Percentiles rank a stretch among this genome's conserved stretches.
Conservation (phyloP, 352 stramenopile species). For the Phytophthora cryptogea region DNA sequence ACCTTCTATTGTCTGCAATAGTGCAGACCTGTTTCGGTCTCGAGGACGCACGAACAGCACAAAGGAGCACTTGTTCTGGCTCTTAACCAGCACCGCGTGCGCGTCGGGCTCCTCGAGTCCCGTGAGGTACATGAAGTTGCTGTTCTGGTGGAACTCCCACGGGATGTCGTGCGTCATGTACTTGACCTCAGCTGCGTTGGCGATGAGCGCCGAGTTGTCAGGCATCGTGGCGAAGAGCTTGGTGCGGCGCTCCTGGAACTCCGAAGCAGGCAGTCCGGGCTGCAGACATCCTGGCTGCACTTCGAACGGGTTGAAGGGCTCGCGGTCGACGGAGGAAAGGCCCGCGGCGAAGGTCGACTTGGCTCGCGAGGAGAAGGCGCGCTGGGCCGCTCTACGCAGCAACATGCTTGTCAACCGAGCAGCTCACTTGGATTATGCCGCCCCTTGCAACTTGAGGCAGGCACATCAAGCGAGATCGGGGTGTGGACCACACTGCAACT, state of each 20-base stretch:
- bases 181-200: constrained; percentile 75
- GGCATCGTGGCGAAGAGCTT: constrained; percentile 69
- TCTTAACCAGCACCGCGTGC: constrained; percentile 80
- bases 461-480: neutral
- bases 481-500: neutral
- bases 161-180: constrained; percentile 90
- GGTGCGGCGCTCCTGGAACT: constrained; percentile 68
- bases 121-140: constrained; percentile 87
- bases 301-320: constrained; percentile 54
- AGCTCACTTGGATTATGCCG: neutral
- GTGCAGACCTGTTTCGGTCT: constrained; percentile 59
- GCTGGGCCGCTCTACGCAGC: constrained; percentile 23
- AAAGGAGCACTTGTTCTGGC: constrained; percentile 59
- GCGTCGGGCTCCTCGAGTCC: constrained; percentile 80
- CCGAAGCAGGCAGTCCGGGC: constrained; percentile 54
- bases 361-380: constrained; percentile 9
- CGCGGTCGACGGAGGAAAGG: constrained; percentile 17
- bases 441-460: neutral
- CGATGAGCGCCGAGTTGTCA: constrained; percentile 73
- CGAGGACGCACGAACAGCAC: constrained; percentile 79
- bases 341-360: constrained; percentile 42
- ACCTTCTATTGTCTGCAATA: neutral
- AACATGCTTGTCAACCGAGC: constrained; percentile 9
- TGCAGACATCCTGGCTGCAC: constrained; percentile 51
- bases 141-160: constrained; percentile 88